Evolutionary conservation across 768 basidiomycete species (phyloP), one percentile per base, ranked within the genome.

Genomic region (Cyclocybe cylindracea): DNA sequence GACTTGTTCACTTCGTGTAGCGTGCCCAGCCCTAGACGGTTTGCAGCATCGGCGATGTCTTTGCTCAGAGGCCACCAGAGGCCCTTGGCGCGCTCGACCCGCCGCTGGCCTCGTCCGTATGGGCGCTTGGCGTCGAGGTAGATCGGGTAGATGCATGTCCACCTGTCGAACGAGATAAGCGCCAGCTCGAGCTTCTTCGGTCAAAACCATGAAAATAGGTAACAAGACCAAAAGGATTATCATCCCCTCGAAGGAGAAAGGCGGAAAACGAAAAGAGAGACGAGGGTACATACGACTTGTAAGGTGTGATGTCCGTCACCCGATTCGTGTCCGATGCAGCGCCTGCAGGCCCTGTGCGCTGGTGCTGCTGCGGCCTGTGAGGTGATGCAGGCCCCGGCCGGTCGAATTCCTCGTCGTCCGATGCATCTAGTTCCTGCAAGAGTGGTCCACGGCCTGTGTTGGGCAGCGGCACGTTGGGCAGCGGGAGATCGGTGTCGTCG

Each of bases 61-160:
- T 91, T 89, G 70, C 90, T 93, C 43, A 95, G 79, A 1, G 96
- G 96, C 92, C 93, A 98, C 93, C 94, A 94, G 29, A 98, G 68
- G 51, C 87, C 80, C 70, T 89, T 87, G 48, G 79, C 77, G 24
- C 94, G 80, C 29, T 86, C 75, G 50, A 98, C 84, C 44, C 96
- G 80, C 37, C 96, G 85, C 58, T 89, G 84, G 14, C 94, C 93
- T 5, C 80, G 86, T 3, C 85, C 84, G 67, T 91, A 90, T 0
- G 94, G 85, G 2, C 87, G 87, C 67, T 98, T 97, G 34, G 95
- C 94, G 70, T 98, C 96, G 50, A 98, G 83, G 70, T 98, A 98
- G 63, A 98, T 89, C 5, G 96, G 96, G 68, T 98, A 99, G 64
- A 98, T 84, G 61, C 91, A 91, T 40, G 92, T 87, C 95, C 95